Evolutionary conservation across 148 eudicot species (phyloP), one percentile per base, ranked within the genome.

Genomic region (Fagopyrum esculentum): DNA sequence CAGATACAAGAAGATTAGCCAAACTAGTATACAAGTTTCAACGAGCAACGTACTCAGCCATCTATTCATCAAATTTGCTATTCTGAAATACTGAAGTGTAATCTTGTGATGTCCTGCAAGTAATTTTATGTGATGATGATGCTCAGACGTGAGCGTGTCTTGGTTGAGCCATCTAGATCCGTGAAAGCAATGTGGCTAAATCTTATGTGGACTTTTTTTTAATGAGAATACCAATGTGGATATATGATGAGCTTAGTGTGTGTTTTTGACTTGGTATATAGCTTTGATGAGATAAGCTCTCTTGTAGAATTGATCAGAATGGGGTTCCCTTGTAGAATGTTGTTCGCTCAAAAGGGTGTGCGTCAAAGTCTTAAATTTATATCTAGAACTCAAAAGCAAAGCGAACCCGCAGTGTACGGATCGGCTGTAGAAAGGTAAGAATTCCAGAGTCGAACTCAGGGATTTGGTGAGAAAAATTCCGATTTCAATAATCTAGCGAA

Each of bases 231-330:
- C 5, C 13, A 13, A 45, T 40, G 19, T 64, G 70, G 70, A 64
- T 29, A 22, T 22, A 4, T 64, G 70, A 61, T 61, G 69, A 29
- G 46, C 45, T 64, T 19, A 29, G 12, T 64, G 26, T 64, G 70
- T 64, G 45, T 64, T 64, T 2, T 64, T 64, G 17, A 64, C 45
- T 35, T 64, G 70, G n/a, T 71, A 15, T 88, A 84, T 88, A 95
- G 98, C 84, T 83, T 95, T 22, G 26, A 22, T 22, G 26, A 22
- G 26, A 22, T 22, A 22, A 22, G 26, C 26, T 22, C 26, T 22
- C 26, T 22, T 22, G 26, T 22, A 22, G 26, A 22, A 22, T 22
- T 22, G 26, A 22, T 22, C 26, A 22, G 26, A 22, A 22, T 22
- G 26, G 26, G 26, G 26, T 22, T 22, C 26, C 26, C 26, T 22